Conservation (phyloP, 129 eudicot genomes). For the Glebionis coronaria region DNA sequence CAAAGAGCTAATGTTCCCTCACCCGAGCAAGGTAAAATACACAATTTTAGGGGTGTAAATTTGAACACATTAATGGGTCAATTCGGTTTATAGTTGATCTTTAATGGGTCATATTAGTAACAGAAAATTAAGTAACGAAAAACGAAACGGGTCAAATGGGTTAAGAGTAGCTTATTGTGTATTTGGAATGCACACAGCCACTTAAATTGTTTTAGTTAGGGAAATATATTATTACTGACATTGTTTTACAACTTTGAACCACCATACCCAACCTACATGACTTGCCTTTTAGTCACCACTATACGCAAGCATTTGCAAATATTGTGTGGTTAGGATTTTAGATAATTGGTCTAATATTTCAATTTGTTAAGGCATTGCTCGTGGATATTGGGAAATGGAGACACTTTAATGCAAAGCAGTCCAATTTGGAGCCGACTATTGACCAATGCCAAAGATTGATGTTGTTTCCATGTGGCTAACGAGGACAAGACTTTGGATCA, state of each 20-base stretch:
- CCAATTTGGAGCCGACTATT: constrained; percentile 49
- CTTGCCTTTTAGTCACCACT: neutral
- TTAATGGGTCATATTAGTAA: neutral
- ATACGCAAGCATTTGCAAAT: neutral
- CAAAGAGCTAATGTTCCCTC: constrained; percentile 74
- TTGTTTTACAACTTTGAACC: too few relatives aligned
- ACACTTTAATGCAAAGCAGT: constrained; percentile 40
- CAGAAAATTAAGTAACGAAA: neutral
- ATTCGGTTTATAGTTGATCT: neutral
- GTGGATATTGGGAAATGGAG: constrained; percentile 66
- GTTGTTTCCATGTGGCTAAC: constrained; percentile 42
- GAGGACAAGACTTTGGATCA: constrained; percentile 38
- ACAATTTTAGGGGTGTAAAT: neutral
- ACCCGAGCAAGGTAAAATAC: constrained; percentile 73
- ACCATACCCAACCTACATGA: too few relatives aligned
- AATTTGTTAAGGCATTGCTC: constrained; percentile 43
- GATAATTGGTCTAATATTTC: neutral
- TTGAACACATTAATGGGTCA: neutral
- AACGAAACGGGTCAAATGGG: neutral
- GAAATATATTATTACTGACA: too few relatives aligned
- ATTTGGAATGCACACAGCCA: too few relatives aligned
- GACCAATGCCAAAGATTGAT: constrained; percentile 27
- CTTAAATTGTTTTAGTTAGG: too few relatives aligned
- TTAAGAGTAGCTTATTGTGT: neutral
- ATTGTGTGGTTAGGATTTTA: neutral